Evolutionary conservation across 202 grass and related monocot genomes (phyloP), one percentile per base, ranked within the genome.

Genomic region (Thinopyrum obtusiflorum): DNA sequence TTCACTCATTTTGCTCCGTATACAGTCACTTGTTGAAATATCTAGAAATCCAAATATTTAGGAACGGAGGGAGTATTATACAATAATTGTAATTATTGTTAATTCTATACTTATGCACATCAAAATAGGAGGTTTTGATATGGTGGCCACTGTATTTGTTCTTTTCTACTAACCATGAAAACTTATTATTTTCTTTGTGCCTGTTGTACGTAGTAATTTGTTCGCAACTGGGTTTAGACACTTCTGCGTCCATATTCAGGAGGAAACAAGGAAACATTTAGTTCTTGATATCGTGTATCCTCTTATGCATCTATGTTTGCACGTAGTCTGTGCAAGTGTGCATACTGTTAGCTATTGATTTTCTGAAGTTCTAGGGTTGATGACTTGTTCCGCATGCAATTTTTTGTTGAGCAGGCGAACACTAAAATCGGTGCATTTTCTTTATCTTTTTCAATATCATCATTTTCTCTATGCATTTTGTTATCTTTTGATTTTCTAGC

Each of bases 261-360:
- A 73, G 69, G 25, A 26, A 74, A 15, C 23, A 49, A 74, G 4
- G 12, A 10, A 74, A 17, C 68, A 28, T 74, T 49, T 47, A 74
- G n/a, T 24, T 72, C 11, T 73, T 7, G 17, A 37, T 62, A 40
- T 62, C 14, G 21, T 78, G 33, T 78, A 59, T 78, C 29, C 27
- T 77, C 75, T 73, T 47, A 73, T 26, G 39, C 69, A 47, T 72
- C 21, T 73, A 46, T 47, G 39, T 73, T 46, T 47, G 40, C 59
- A 37, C 17, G 39, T 37, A 79, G 21, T 64, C 4, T 28, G 36
- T 11, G 47, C 47, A 51, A 51, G 47, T 18, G 47, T 51, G 15
- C 60, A 79, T 40, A 79, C 21, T 61, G 2, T 5, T 61, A 79
- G 12, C 24, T 79, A 24, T 27, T 25, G 71, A 74, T 46, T 42